Base-by-base conservation (phyloP, 192 early-diverging fungal genomes). In the Entrophospora sp. region DNA sequence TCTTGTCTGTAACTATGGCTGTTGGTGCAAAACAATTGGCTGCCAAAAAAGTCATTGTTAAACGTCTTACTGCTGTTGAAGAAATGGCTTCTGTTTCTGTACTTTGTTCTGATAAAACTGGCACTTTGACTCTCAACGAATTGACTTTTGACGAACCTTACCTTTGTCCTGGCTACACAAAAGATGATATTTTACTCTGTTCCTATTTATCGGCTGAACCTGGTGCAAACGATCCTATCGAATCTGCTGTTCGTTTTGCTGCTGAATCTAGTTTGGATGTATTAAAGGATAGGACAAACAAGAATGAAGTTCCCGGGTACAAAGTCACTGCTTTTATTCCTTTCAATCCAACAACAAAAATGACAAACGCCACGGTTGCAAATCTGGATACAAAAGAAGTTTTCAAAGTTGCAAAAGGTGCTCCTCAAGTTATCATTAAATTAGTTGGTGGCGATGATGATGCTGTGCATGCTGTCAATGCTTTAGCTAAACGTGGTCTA, bases 1-100 rank as follows among this genome's bases (percentile, higher is more conserved):
- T 96, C 49, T 86, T 97, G 87, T 91, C 91, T 10, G 93, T 96
- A 14, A 97, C 95, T 24, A 96, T 97, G 93, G 95, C 95, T n/a
- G 87, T 97, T 60, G 94, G 94, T 66, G 90, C 93, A 49, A 85
- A 85, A 69, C 88, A 96, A 76, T 80, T 97, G 28, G 92, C 94
- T 27, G 83, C 84, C 30, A 93, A 95, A 74, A 80, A 96, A 77
- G 94, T 95, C 69, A 96, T 96, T 74, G 90, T 93, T 61, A 95
- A 96, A 81, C 91, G 92, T 59, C 80, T 96, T 36, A 92, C 94
- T 2, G 92, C 94, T 25, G 92, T 96, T 30, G 94, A 96, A 77
- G 91, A 95, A 73, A 80, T 96, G 73, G 94, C 94, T 1, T 94
- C 93, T 14, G 91, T 95, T 5, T 90, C 90, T 12, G 87, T 92